Evolutionary conservation across 192 early-diverging fungal species (phyloP).

Genomic region (Coemansia erecta): DNA sequence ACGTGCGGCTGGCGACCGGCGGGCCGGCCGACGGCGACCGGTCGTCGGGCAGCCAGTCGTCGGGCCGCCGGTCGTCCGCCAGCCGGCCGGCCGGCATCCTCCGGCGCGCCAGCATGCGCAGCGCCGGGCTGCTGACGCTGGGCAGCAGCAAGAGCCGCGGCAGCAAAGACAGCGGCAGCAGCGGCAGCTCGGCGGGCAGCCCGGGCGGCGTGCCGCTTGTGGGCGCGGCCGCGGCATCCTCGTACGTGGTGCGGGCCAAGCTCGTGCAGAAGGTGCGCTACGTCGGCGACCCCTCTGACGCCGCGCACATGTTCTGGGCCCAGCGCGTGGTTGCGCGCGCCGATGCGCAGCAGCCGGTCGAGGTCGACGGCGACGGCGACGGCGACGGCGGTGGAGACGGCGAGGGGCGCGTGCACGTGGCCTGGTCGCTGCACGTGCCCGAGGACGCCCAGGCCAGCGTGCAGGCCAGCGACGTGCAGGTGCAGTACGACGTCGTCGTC

Average conservation of each 20-base stretch:
- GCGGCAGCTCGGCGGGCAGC: background rate
- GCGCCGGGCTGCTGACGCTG: background rate
- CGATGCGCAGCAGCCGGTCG: too few species aligned
- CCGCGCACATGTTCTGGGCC: conserved; percentile 26
- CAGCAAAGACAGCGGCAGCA: background rate
- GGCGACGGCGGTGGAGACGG: too few species aligned
- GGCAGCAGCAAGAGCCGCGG: background rate
- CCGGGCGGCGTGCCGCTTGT: background rate
- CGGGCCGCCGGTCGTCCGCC: too few species aligned
- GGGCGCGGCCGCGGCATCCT: background rate
- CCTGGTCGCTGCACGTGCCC: conserved; percentile 13
- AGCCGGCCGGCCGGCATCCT: too few species aligned
- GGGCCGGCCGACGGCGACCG: too few species aligned
- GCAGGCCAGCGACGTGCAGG: conserved; percentile 12
- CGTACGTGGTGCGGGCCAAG: conserved; percentile 24
- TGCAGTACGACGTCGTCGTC: conserved; percentile 17
- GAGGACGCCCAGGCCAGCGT: conserved; percentile 6
- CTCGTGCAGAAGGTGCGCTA: conserved; percentile 25
- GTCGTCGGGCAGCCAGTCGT: too few species aligned
- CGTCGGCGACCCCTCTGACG: conserved; percentile 12
- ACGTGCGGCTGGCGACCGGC: too few species aligned
- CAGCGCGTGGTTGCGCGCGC: conserved; percentile 11
- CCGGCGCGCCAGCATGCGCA: too few species aligned
- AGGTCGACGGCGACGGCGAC: too few species aligned
- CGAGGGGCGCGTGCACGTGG: background rate